Conservation (phyloP, 2,329 filamentous ascomycete species). For the Elsinoe batatas region DNA sequence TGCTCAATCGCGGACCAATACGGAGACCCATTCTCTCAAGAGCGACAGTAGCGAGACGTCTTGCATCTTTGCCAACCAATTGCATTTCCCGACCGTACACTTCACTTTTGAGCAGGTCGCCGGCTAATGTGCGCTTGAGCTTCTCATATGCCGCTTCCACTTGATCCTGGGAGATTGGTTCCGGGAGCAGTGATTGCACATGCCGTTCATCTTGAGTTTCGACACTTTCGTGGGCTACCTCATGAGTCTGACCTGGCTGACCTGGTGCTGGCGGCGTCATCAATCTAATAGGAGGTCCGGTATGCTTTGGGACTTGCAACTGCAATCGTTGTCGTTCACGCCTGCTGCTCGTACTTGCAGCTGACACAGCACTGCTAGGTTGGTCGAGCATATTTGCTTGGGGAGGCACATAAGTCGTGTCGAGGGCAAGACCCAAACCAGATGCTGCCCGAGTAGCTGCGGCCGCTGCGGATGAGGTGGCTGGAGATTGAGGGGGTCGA, state of each 20-base stretch:
- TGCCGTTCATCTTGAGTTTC: conserved; percentile 4
- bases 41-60: conserved; percentile 36
- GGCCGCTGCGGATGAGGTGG: conserved; percentile 13
- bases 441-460: conserved; percentile 3
- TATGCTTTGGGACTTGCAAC: conserved; percentile 53
- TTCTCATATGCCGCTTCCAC: conserved; percentile 25
- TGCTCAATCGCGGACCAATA: conserved; percentile 28
- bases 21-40: conserved; percentile 29
- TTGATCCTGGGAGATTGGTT: neutral
- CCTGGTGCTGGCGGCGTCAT: conserved; percentile 50
- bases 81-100: conserved; percentile 30
- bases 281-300: conserved; percentile 50
- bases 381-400: conserved; percentile 17
- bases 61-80: conserved; percentile 38
- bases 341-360: neutral
- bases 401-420: conserved; percentile 23
- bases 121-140: conserved; percentile 37
- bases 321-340: conserved; percentile 13
- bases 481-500: conserved; percentile 28
- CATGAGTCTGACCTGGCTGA: conserved; percentile 24
- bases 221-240: neutral
- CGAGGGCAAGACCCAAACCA: conserved; percentile 23
- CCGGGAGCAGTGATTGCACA: no score
- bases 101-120: conserved; percentile 38
- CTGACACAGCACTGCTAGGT: conserved; percentile 3